These are phyloP conservation scores for Fragilaria crotonensis DNA, from an alignment of 108 stramenopile genomes.

Conservation along the genomic window DNA sequence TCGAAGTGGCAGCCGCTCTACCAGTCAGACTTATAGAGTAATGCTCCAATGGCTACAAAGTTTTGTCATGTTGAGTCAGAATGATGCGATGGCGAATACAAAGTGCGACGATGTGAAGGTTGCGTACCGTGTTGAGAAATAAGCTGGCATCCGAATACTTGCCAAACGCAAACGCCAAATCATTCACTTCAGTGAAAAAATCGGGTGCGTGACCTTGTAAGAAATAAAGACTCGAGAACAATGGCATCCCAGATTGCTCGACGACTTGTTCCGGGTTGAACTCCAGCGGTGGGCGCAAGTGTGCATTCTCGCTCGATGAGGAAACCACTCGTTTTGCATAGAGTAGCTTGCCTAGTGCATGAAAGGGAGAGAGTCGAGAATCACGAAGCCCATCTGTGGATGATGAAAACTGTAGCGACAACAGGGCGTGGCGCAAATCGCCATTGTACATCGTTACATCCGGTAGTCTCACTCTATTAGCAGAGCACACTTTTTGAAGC, in stretches of 20 bases:
- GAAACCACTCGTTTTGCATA: constrained; percentile 66
- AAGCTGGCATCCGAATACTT: constrained; percentile 54
- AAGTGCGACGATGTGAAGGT: neutral
- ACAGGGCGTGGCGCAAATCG: constrained; percentile 81
- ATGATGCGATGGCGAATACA: neutral
- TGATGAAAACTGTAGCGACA: constrained; percentile 65
- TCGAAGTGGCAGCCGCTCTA: constrained; percentile 56
- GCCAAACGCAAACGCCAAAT: constrained; percentile 47
- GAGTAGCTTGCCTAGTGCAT: constrained; percentile 82
- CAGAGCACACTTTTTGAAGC: constrained; percentile 34
- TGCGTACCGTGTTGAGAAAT: neutral
- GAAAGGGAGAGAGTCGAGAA: constrained; percentile 70
- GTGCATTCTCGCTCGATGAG: neutral
- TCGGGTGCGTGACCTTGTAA: constrained; percentile 75
- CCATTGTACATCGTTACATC: constrained; percentile 19
- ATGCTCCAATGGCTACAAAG: constrained; percentile 26
- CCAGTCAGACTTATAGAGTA: constrained; percentile 56
- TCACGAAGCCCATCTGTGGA: constrained; percentile 22
- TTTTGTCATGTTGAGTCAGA: constrained; percentile 6
- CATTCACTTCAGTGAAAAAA: constrained; percentile 75
- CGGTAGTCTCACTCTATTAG: neutral
- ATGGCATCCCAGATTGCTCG: constrained; percentile 57
- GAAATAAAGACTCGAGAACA: constrained; percentile 55
- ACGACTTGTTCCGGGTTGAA: constrained; percentile 80
- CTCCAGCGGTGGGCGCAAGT: constrained; percentile 34